Evolutionary conservation across 2,329 filamentous ascomycete genomes (phyloP).

Genomic region (Ophiocordyceps polyrhachis-furcata): DNA sequence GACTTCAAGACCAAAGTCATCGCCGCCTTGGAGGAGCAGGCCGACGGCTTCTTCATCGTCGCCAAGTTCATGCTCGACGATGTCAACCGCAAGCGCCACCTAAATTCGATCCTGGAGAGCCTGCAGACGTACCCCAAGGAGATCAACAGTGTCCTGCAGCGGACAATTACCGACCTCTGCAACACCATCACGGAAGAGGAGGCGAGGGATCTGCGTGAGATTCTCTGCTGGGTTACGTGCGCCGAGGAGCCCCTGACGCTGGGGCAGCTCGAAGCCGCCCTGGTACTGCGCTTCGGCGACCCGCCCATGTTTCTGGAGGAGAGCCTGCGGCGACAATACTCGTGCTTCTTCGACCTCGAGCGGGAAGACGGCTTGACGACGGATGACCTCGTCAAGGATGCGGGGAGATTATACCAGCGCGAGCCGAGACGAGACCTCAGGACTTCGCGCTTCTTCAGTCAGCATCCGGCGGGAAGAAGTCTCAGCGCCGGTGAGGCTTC

Average conservation of each 20-base stretch:
- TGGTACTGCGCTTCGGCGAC: slow-evolving; percentile 23
- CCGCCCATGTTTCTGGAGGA: slow-evolving; percentile 21
- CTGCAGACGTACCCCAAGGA: slow-evolving; percentile 24
- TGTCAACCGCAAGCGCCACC: slow-evolving; percentile 23
- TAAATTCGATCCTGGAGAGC: slow-evolving; percentile 23
- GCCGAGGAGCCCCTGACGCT: slow-evolving; percentile 23
- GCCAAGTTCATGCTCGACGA: slow-evolving; percentile 32
- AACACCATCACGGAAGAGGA: slow-evolving; percentile 19
- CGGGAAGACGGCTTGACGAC: slow-evolving; percentile 24
- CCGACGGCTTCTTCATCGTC: slow-evolving; percentile 28
- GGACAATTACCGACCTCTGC: slow-evolving; percentile 22
- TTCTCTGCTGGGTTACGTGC: slow-evolving; percentile 26
- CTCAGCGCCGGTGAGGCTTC: slow-evolving; percentile 3
- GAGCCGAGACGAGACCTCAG: slow-evolving; percentile 8
- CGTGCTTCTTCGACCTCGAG: slow-evolving; percentile 26
- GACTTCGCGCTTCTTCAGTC: slow-evolving; percentile 1
- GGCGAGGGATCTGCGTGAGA: slow-evolving; percentile 24
- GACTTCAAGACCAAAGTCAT: slow-evolving; percentile 20
- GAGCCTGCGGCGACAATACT: slow-evolving; percentile 23
- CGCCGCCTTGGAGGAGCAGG: slow-evolving; percentile 19
- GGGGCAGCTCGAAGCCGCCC: slow-evolving; percentile 22
- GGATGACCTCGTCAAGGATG: slow-evolving; percentile 20
- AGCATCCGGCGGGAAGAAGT: not conserved
- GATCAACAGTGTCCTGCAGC: slow-evolving; percentile 22
- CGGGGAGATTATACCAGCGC: slow-evolving; percentile 12